Evolutionary conservation across 2,329 filamentous ascomycete species (phyloP).

Genomic region (Diaporthe sp.): DNA sequence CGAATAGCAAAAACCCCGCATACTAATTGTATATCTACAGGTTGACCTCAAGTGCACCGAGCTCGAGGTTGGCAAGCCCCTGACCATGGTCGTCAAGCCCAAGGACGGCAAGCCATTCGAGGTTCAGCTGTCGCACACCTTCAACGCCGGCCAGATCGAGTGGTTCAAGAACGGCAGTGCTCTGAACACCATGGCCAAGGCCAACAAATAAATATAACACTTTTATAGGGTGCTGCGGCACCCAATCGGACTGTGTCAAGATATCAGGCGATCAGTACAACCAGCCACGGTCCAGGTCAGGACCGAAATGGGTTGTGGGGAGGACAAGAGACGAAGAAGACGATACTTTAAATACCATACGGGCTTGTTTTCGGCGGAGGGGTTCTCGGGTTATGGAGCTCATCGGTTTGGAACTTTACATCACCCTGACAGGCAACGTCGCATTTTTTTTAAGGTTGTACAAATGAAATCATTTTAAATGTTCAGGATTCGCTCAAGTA

Average conservation of each 20-base stretch:
- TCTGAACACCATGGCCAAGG: slow-evolving; percentile 98
- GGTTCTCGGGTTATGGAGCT: slow-evolving; percentile 35
- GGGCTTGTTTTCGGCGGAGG: slow-evolving; percentile 36
- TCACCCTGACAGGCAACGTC: slow-evolving; percentile 35
- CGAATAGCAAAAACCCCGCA: not conserved
- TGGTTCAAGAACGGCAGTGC: slow-evolving; percentile 99
- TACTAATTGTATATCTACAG: slow-evolving; percentile 46
- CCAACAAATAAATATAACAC: slow-evolving; percentile 47
- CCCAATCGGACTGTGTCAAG: slow-evolving; percentile 1
- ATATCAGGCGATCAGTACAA: not conserved
- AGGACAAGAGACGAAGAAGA: slow-evolving; percentile 48
- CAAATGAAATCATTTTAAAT: slow-evolving; percentile 50
- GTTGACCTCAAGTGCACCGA: slow-evolving; percentile 90
- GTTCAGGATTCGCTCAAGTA: slow-evolving; percentile 3
- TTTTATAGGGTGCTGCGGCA: slow-evolving; percentile 1
- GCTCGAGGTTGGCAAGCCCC: slow-evolving; percentile 90
- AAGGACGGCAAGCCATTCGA: slow-evolving; percentile 86
- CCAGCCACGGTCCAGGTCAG: slow-evolving; percentile 9
- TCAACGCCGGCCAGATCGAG: slow-evolving; percentile 97
- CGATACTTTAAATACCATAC: slow-evolving; percentile 41
- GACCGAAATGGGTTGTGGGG: slow-evolving; percentile 42
- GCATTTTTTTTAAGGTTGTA: slow-evolving; percentile 50
- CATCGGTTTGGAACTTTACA: slow-evolving; percentile 41
- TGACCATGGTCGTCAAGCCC: slow-evolving; percentile 93
- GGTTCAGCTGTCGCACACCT: slow-evolving; percentile 90